Conservation (phyloP, 768 basidiomycete species). For the Galerina sulciceps region DNA sequence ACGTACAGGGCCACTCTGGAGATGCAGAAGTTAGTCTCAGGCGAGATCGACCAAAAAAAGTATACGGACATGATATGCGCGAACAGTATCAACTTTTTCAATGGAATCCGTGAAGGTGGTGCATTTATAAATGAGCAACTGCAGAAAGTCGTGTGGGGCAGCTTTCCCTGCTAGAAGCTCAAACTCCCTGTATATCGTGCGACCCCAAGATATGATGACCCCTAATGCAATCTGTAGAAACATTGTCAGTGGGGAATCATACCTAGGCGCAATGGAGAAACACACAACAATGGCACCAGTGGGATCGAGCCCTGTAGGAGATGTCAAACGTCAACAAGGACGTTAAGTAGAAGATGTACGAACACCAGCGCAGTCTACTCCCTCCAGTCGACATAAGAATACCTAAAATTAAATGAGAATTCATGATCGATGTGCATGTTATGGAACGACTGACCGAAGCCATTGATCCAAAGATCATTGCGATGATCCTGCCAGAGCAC, state of each 20-base stretch:
- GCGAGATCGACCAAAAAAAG: constrained; percentile 5
- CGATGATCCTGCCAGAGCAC: constrained; percentile 98
- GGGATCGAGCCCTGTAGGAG: constrained; percentile 67
- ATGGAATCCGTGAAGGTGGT: constrained; percentile 90
- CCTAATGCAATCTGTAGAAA: constrained; percentile 69
- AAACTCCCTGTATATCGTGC: constrained; percentile 82
- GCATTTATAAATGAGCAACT: constrained; percentile 91
- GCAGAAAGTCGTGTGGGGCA: constrained; percentile 88
- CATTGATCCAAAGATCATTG: constrained; percentile 89
- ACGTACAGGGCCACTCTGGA: constrained; percentile 72
- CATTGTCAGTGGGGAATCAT: constrained; percentile 1
- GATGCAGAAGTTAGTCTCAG: constrained; percentile 11
- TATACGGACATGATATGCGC: constrained; percentile 83
- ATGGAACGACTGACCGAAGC: constrained; percentile 57
- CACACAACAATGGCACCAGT: constrained; percentile 76
- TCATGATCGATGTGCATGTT: not conserved
- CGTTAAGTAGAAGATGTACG: constrained; percentile 32
- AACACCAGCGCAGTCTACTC: constrained; percentile 83
- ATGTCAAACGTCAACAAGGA: constrained; percentile 9
- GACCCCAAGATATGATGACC: constrained; percentile 77
- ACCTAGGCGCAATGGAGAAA: constrained; percentile 3
- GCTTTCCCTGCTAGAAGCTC: constrained; percentile 89
- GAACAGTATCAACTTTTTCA: constrained; percentile 85
- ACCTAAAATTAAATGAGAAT: constrained; percentile 44
- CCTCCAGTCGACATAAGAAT: constrained; percentile 85